These are phyloP conservation scores for Microascus cirrosus DNA, from an alignment of 2,329 filamentous ascomycete species.

Conservation along the genomic window DNA sequence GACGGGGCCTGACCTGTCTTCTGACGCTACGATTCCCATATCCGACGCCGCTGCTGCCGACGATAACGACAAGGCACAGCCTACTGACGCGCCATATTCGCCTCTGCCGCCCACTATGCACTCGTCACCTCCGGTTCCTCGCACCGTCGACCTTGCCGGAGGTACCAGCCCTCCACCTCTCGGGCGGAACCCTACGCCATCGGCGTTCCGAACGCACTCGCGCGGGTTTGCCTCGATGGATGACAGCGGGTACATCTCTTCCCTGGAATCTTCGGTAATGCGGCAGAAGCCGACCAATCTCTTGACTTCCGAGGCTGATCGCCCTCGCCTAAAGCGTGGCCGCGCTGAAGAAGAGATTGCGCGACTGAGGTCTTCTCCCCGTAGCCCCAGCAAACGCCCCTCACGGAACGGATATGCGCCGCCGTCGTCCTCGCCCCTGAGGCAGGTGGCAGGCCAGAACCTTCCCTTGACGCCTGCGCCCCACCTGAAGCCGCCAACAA, in stretches of 20 bases:
- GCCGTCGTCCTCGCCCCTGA: slow-evolving; percentile 58
- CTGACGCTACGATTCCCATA: slow-evolving; percentile 65
- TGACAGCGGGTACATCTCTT: slow-evolving; percentile 96
- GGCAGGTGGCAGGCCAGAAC: slow-evolving; percentile 48
- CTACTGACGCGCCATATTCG: slow-evolving; percentile 51
- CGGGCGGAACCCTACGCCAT: slow-evolving; percentile 48
- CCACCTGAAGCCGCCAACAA: slow-evolving; percentile 57
- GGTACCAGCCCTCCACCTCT: slow-evolving; percentile 64
- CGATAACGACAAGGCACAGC: slow-evolving; percentile 29
- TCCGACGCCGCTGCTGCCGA: slow-evolving; percentile 53
- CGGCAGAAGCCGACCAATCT: slow-evolving; percentile 52
- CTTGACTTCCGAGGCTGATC: slow-evolving; percentile 68
- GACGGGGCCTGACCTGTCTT: slow-evolving; percentile 46
- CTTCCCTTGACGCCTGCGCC: slow-evolving; percentile 75
- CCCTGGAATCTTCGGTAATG: slow-evolving; percentile 80
- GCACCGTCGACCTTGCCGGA: slow-evolving; percentile 45
- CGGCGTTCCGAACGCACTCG: slow-evolving; percentile 57
- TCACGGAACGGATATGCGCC: slow-evolving; percentile 39
- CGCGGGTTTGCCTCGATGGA: slow-evolving; percentile 70
- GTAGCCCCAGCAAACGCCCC: slow-evolving; percentile 70
- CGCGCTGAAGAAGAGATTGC: slow-evolving; percentile 94
- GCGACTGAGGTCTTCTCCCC: slow-evolving; percentile 83
- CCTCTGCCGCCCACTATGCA: slow-evolving; percentile 62
- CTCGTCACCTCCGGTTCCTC: slow-evolving; percentile 78
- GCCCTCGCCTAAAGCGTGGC: slow-evolving; percentile 73